Percentiles rank a stretch among this genome's conserved stretches.
These are phyloP conservation scores for Botryotinia convoluta DNA, from an alignment of 2,329 filamentous ascomycete genomes.

Conservation along the genomic window DNA sequence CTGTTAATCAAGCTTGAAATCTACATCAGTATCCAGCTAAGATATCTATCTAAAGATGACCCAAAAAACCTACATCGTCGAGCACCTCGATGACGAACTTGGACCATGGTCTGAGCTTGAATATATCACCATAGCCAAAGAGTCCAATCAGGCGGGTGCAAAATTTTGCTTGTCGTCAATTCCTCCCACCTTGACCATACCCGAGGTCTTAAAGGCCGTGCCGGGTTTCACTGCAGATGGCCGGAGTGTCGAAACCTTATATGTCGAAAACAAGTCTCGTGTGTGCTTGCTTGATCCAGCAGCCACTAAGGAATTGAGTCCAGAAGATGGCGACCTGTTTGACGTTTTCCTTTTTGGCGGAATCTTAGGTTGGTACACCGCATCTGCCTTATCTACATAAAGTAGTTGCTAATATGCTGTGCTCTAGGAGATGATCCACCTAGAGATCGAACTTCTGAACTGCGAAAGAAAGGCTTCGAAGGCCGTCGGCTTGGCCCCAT, in stretches of 20 bases:
- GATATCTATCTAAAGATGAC: conserved; percentile 40
- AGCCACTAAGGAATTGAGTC: conserved; percentile 75
- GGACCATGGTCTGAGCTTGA: conserved; percentile 93
- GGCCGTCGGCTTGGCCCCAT: conserved; percentile 84
- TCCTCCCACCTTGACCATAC: conserved; percentile 65
- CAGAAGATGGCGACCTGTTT: conserved; percentile 78
- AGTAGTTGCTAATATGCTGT: conserved; percentile 26
- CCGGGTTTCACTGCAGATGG: conserved; percentile 69
- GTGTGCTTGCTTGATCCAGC: conserved; percentile 90
- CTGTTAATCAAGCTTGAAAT: conserved; percentile 2
- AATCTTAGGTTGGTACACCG: conserved; percentile 68
- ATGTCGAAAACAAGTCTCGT: conserved; percentile 64
- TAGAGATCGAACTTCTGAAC: conserved; percentile 90
- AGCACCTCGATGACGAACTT: conserved; percentile 93
- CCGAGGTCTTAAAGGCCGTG: conserved; percentile 52
- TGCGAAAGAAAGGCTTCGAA: conserved; percentile 88
- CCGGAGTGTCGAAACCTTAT: conserved; percentile 79
- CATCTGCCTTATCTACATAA: conserved; percentile 6
- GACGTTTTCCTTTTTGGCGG: conserved; percentile 94
- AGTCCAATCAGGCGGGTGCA: conserved; percentile 65
- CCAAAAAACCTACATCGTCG: conserved; percentile 82
- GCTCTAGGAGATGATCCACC: conserved; percentile 83
- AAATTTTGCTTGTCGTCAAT: conserved; percentile 82
- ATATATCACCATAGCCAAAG: conserved; percentile 81
- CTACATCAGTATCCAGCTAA: background rate